Conservation (phyloP, 2,329 filamentous ascomycete species). For the Diaporthe aspalathi region DNA sequence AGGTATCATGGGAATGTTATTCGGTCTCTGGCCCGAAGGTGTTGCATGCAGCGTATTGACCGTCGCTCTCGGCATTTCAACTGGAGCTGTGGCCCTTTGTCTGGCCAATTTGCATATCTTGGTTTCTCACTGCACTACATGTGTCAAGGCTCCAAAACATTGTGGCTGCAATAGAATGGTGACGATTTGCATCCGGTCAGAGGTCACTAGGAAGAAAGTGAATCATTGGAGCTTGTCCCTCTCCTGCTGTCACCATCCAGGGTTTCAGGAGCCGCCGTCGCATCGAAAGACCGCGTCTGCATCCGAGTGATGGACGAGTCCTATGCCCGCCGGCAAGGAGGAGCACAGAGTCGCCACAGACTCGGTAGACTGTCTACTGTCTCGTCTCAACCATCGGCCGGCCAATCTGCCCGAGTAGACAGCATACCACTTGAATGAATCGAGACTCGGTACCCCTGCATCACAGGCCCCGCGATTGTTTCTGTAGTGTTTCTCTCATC, state of each 20-base stretch:
- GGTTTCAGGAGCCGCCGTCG: constrained; percentile 26
- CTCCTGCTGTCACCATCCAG: background rate
- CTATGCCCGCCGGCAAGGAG: background rate
- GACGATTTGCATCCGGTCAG: constrained; percentile 9
- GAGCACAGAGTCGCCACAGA: background rate
- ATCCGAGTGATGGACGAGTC: constrained; percentile 1
- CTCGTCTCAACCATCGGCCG: background rate
- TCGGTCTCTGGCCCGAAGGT: background rate
- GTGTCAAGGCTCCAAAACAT: background rate
- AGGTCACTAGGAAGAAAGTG: background rate
- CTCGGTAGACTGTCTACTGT: constrained; percentile 2
- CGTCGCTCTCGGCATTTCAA: constrained; percentile 2
- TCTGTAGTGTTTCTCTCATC: constrained; percentile 26
- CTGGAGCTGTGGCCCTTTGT: background rate
- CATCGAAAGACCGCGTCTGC: constrained; percentile 2
- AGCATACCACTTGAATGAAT: background rate
- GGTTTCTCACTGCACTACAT: background rate
- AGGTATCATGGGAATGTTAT: background rate
- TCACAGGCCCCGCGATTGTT: constrained; percentile 12
- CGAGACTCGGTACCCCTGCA: constrained; percentile 26
- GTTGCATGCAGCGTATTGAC: background rate
- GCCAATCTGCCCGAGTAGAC: constrained; percentile 9
- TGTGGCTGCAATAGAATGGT: background rate
- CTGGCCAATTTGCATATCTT: background rate
- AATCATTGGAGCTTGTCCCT: constrained; percentile 10